phyloP scores from a whole-genome alignment of 176 grass and related monocot genomes.

The maize (Zea mays) region Zm-B73-REFERENCE-NAM-5.0 NC_050099.1:223251501-223252000 shows the following conservation, averaged over 20 bases:
- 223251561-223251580: constrained; percentile 96
- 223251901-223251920: neutral
- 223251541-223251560: constrained; percentile 98
- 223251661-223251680: neutral
- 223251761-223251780: neutral
- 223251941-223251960: too few species aligned
- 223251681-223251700: neutral
- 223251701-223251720: neutral
- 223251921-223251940: neutral
- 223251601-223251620: neutral
- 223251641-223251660: neutral
- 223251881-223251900: neutral
- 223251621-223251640: neutral
- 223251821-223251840: neutral
- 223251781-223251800: neutral
- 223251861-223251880: neutral
- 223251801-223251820: neutral
- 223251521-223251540: constrained; percentile 93
- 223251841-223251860: neutral
- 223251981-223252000: neutral
- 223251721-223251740: neutral
- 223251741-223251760: neutral
- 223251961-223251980: too few species aligned
- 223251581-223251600: neutral
- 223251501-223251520: constrained; percentile 97